Evolutionary conservation across 768 basidiomycete genomes (phyloP), one percentile per base, ranked within the genome.

Genomic region (Thelephora ganbajun): DNA sequence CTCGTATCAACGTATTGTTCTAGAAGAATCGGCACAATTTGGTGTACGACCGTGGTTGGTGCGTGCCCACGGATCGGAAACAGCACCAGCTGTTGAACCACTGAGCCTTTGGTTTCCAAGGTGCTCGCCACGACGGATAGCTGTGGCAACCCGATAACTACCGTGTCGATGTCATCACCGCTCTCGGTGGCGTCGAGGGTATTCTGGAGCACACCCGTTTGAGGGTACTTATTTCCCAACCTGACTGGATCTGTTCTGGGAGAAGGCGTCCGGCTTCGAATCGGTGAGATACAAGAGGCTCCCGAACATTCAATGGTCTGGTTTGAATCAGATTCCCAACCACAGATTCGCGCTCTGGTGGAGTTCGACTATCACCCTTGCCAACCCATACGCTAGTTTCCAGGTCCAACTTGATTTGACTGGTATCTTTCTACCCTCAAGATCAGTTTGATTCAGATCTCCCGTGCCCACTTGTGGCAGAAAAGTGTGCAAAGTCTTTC

Each of bases 381-480:
- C 96, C 46, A 99, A 99, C 61, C 92, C 97, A 61, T 96, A 96
- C 59, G 93, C 97, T 62, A 96, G 96, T 78, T 99, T 99, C 88
- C 96, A 98, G 63, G 96, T 99, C 16, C 94, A 98, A 59, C 77
- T 99, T 41, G 96, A 99, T 74, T 65, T 99, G 52, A 99, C 96
- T 12, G 92, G 91, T 58, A 91, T 93, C 52, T 93, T 94, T 73
- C 92, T 11, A 96, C 93, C 2, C 69, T 96, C 54, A 97, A 98
- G 71, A 99, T 98, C 69, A 92, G 88, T 66, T 79, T 97, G 69
- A 99, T 99, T 56, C 96, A 98, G 60, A 96, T 99, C 57, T 98
- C 98, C 89, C 88, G 96, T 71, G 96, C 96, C 35, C 96, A 98
- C 65, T 77, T 98, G 69, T 98, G 96, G 96, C 96, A 99, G 69